phyloP scores from a whole-genome alignment of 306 rosid species.

The Phaseolus lunatus region DNA sequence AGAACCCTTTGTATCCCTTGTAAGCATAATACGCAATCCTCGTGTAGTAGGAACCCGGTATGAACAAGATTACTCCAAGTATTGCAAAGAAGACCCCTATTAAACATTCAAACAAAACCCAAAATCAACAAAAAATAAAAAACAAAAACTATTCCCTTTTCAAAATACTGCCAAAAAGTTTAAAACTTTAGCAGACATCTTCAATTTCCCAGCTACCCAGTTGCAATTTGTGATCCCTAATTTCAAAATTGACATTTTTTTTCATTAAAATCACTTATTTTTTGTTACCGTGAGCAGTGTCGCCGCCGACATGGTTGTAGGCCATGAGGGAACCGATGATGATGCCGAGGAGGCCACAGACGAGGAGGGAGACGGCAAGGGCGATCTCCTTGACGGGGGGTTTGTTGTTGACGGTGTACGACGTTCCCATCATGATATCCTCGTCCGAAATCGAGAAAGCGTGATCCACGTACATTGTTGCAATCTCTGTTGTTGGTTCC shows the following conservation, averaged over 20 bases:
- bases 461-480: conserved; percentile 85
- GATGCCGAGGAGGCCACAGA: conserved; percentile 81
- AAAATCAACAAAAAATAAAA: conserved; percentile 15
- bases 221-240: conserved; percentile 2
- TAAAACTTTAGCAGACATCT: conserved; percentile 5
- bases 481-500: neutral
- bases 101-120: conserved; percentile 32
- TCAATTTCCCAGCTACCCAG: conserved; percentile 33
- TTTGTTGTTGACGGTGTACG: conserved; percentile 78
- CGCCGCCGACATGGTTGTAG: conserved; percentile 89
- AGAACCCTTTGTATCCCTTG: conserved; percentile 95
- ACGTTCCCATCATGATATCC: conserved; percentile 85
- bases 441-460: conserved; percentile 96
- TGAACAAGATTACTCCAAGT: conserved; percentile 83
- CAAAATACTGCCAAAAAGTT: conserved; percentile 19
- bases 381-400: conserved; percentile 96
- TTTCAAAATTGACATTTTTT: conserved; percentile 22
- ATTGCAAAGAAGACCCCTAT: conserved; percentile 91
- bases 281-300: conserved; percentile 82
- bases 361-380: conserved; percentile 87
- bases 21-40: conserved; percentile 98
- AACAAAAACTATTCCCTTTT: neutral
- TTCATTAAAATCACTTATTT: neutral
- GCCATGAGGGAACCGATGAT: conserved; percentile 83
- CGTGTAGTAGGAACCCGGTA: conserved; percentile 96